Evolutionary conservation across 495 filamentous ascomycete species (phyloP).

Genomic region (Aspergillus cavernicola): DNA sequence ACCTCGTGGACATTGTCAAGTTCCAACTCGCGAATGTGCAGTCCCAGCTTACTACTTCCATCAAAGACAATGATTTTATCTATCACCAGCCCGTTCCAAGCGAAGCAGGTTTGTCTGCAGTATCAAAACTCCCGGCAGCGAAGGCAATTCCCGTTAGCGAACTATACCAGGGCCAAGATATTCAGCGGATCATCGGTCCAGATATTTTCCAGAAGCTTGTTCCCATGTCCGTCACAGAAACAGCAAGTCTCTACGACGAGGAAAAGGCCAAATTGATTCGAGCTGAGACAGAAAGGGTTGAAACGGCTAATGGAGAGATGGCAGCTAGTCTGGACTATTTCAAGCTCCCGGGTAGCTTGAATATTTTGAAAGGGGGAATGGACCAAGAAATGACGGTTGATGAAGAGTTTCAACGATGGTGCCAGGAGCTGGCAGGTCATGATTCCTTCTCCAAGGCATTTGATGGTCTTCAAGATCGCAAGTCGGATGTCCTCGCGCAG

Average conservation of each 20-base stretch:
- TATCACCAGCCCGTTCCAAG: constrained; percentile 90
- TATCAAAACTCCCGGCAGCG: constrained; percentile 92
- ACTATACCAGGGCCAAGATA: constrained; percentile 94
- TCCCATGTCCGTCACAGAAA: constrained; percentile 93
- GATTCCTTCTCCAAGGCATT: constrained; percentile 72
- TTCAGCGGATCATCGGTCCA: constrained; percentile 91
- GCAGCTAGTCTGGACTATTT: constrained; percentile 91
- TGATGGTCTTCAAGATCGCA: constrained; percentile 71
- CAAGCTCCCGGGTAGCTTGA: constrained; percentile 81
- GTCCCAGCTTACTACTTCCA: constrained; percentile 67
- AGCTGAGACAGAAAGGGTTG: constrained; percentile 88
- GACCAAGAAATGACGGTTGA: constrained; percentile 87
- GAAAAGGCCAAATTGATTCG: constrained; percentile 95
- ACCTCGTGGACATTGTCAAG: constrained; percentile 75
- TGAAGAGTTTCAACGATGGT: constrained; percentile 90
- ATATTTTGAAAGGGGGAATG: constrained; percentile 88
- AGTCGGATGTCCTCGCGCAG: constrained; percentile 62
- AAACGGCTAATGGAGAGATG: constrained; percentile 91
- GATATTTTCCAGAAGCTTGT: constrained; percentile 97
- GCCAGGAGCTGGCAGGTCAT: constrained; percentile 82
- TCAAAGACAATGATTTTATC: constrained; percentile 97
- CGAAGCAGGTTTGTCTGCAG: constrained; percentile 71
- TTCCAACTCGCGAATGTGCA: constrained; percentile 77
- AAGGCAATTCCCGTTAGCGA: constrained; percentile 97
- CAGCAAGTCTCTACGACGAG: constrained; percentile 94